These are phyloP conservation scores for Geotrichum klebahnii DNA, from an alignment of 1,139 yeast genomes.

Conservation along the genomic window DNA sequence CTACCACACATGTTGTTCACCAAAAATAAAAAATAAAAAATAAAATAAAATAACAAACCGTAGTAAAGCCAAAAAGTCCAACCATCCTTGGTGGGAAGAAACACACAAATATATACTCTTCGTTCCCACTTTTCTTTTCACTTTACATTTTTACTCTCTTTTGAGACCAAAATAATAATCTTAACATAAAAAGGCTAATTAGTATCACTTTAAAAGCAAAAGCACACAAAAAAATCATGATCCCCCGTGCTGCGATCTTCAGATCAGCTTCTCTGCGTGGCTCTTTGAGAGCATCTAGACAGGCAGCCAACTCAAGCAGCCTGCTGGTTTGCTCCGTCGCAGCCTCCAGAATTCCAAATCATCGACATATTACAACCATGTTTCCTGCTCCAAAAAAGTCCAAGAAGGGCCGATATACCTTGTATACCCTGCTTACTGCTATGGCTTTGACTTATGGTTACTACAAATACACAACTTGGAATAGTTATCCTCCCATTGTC, in stretches of 20 bases:
- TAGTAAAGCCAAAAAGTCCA: too few relatives aligned
- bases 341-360: too few relatives aligned
- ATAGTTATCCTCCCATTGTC: slow-evolving; percentile 51
- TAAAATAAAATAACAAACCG: too few relatives aligned
- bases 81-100: too few relatives aligned
- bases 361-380: background rate
- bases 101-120: too few relatives aligned
- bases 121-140: background rate
- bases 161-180: too few relatives aligned
- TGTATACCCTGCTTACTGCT: background rate
- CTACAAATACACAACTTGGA: slow-evolving; percentile 28
- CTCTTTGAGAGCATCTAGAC: background rate
- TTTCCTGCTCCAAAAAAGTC: slow-evolving; percentile 9
- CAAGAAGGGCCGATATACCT: background rate
- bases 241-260: slow-evolving; percentile 1
- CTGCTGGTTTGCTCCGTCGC: too few relatives aligned
- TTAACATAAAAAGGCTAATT: too few relatives aligned
- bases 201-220: background rate
- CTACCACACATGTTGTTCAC: slow-evolving; percentile 24
- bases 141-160: background rate
- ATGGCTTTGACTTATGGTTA: slow-evolving; percentile 7
- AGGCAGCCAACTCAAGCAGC: too few relatives aligned
- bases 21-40: background rate
- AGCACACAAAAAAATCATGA: background rate
- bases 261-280: background rate